Evolutionary conservation across 2,329 filamentous ascomycete species (phyloP), one percentile per base, ranked within the genome.

Genomic region (Colletotrichum nymphaeae): DNA sequence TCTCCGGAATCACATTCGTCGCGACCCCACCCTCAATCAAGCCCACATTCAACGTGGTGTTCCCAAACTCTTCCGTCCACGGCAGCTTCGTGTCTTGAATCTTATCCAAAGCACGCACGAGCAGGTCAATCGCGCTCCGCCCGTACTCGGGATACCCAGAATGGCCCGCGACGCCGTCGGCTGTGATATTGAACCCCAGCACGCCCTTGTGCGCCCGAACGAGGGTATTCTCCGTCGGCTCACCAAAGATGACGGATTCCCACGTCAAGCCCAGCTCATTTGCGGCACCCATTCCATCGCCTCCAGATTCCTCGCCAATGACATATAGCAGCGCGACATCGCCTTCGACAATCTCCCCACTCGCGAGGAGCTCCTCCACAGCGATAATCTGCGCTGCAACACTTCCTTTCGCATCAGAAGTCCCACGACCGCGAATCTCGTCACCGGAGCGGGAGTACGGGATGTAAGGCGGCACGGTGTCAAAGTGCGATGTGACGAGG

Each of bases 61-160:
- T 93, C 2, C 97, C 97, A 78, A 94, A 97, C 76, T 93, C 90
- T 53, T 93, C 88, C 75, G 92, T 95, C 72, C 87, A 89, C 0
- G 95, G 95, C 1, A 98, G 84, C 56, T 95, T 91, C 0, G 94
- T 83, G 28, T 91, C 86, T 66, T 94, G 85, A 26, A 97, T 82
- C 14, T 86, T 87, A 56, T 88, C 86, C 57, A 98, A 84, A 0
- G 92, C 94, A 12, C 92, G 89, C 28, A 97, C 87, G 67, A 98
- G 86, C 63, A 95, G 87, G 74, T 95, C 94, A 77, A 95, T 97
- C 5, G 97, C 97, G 76, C 92, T 96, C 78, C 93, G 90, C 1
- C 95, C 96, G 6, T 98, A 87, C 91, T 93, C 95, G 0, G 97
- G 96, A 80, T 99, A 98, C 3, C 96, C 96, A 6, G 93, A 95